phyloP scores from a whole-genome alignment of 2,329 filamentous ascomycete genomes.

The Orbilia oligospora region DNA sequence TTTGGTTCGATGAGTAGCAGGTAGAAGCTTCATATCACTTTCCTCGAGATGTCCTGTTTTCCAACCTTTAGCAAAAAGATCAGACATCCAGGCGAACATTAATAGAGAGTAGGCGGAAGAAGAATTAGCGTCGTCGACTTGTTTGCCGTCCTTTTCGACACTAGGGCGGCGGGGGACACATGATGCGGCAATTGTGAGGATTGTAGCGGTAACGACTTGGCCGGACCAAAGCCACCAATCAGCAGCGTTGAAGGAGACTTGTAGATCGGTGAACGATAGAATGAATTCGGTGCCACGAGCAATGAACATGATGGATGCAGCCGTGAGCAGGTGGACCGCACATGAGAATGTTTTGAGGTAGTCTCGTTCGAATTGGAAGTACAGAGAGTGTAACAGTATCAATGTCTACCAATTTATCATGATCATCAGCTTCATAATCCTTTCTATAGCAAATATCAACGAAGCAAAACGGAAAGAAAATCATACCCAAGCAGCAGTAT shows the following conservation, averaged over 20 bases:
- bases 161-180: slow-evolving; percentile 51
- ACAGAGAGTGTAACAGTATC: slow-evolving; percentile 71
- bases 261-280: slow-evolving; percentile 47
- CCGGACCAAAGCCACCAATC: slow-evolving; percentile 58
- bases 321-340: slow-evolving; percentile 71
- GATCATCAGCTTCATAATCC: neutral
- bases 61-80: slow-evolving; percentile 51
- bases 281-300: slow-evolving; percentile 64
- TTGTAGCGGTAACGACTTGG: slow-evolving; percentile 56
- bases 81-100: slow-evolving; percentile 39
- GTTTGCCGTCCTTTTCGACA: slow-evolving; percentile 51
- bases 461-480: slow-evolving; percentile 60
- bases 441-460: neutral
- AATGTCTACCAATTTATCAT: slow-evolving; percentile 68
- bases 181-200: slow-evolving; percentile 58
- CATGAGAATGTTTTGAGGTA: slow-evolving; percentile 72
- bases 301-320: slow-evolving; percentile 69
- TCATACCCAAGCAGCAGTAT: slow-evolving; percentile 76
- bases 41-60: slow-evolving; percentile 58
- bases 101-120: slow-evolving; percentile 38
- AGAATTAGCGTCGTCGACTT: slow-evolving; percentile 47
- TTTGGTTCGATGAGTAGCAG: slow-evolving; percentile 33
- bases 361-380: slow-evolving; percentile 70
- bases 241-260: slow-evolving; percentile 50
- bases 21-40: slow-evolving; percentile 47